A percentile compares a stretch with the other conserved stretches of the same genome.
phyloP scores from a whole-genome alignment of 2,329 filamentous ascomycete genomes.

The Trichoderma cornu-damae region DNA sequence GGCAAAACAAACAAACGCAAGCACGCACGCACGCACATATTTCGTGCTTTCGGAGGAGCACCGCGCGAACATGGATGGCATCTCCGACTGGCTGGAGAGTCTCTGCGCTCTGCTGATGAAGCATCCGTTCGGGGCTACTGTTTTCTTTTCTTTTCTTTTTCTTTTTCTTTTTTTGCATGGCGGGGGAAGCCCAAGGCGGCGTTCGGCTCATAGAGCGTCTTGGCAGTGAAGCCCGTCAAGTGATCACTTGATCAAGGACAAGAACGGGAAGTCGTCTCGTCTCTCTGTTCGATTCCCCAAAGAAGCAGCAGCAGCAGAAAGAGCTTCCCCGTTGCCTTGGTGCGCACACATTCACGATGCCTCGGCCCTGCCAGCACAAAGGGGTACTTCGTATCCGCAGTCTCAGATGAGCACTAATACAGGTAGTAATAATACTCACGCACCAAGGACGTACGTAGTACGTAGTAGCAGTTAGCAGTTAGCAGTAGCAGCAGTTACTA shows the following conservation, averaged over 20 bases:
- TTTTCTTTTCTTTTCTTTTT: too few relatives aligned
- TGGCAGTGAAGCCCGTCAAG: constrained; percentile 8
- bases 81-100: constrained; percentile 10
- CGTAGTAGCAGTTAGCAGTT: too few relatives aligned
- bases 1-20: background rate
- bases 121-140: constrained; percentile 9
- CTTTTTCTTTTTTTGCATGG: too few relatives aligned
- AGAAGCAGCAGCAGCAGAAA: constrained; percentile 2
- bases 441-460: constrained; percentile 4
- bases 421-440: too few relatives aligned
- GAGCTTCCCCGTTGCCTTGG: background rate
- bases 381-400: constrained; percentile 10
- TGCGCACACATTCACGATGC: background rate
- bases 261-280: constrained; percentile 5
- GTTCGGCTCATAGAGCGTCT: constrained; percentile 15
- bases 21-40: constrained; percentile 16
- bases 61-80: background rate
- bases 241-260: constrained; percentile 17
- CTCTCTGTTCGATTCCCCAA: background rate
- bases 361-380: constrained; percentile 1
- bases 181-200: constrained; percentile 13
- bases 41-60: constrained; percentile 1
- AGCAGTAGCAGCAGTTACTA: background rate
- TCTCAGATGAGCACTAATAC: background rate
- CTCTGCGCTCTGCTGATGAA: background rate